These are phyloP conservation scores for Microcera coccophila DNA, from an alignment of 2,329 filamentous ascomycete species.

Conservation along the genomic window DNA sequence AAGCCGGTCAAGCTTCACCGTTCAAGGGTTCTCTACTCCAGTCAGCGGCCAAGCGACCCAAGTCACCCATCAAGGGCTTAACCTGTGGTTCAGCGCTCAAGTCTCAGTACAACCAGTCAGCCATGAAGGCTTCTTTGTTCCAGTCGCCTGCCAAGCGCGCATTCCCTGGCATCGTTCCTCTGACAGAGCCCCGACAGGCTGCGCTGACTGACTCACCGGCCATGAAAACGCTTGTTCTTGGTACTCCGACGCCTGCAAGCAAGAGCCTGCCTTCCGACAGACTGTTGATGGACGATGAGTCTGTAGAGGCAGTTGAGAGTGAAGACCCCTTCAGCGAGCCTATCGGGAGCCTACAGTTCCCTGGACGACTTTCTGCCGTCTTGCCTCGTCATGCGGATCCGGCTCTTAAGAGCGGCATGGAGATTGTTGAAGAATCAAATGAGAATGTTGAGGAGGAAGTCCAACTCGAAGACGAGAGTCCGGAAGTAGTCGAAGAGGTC, in stretches of 20 bases:
- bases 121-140: constrained; percentile 45
- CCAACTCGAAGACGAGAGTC: too few relatives aligned
- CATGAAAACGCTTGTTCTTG: constrained; percentile 36
- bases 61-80: constrained; percentile 38
- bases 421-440: constrained; percentile 28
- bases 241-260: constrained; percentile 26
- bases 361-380: constrained; percentile 44
- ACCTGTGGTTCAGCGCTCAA: constrained; percentile 20
- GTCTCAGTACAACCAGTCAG: constrained; percentile 29
- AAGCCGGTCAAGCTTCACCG: constrained; percentile 26
- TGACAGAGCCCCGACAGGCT: constrained; percentile 25
- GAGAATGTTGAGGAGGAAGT: constrained; percentile 5
- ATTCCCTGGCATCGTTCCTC: constrained; percentile 33
- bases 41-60: constrained; percentile 47
- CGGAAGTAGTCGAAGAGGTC: neutral
- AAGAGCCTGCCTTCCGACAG: constrained; percentile 33
- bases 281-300: constrained; percentile 35
- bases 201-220: constrained; percentile 28
- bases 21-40: constrained; percentile 40
- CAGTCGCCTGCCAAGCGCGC: constrained; percentile 50
- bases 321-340: constrained; percentile 34
- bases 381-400: constrained; percentile 43
- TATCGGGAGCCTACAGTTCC: constrained; percentile 38
- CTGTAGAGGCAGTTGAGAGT: constrained; percentile 19
- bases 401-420: constrained; percentile 31